phyloP scores from a whole-genome alignment of 2,329 filamentous ascomycete genomes.

The Juglanconis sp. region DNA sequence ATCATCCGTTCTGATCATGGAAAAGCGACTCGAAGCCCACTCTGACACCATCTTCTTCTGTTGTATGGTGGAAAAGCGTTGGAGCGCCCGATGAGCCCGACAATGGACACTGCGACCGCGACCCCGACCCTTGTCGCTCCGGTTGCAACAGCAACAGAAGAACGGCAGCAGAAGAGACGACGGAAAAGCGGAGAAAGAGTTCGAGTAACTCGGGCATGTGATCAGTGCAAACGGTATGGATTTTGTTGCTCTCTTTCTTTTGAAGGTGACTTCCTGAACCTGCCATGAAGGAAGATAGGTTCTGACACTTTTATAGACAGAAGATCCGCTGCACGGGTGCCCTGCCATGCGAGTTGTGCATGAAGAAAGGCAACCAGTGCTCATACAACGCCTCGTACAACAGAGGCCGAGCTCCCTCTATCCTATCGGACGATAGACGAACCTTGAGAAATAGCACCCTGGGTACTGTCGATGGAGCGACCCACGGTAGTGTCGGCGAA shows the following conservation, averaged over 20 bases:
- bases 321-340: constrained; percentile 39
- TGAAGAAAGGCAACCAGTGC: constrained; percentile 32
- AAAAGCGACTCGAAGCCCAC: no score
- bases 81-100: no score
- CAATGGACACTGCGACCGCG: not conserved
- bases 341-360: constrained; percentile 36
- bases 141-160: not conserved
- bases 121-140: not conserved
- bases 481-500: no score
- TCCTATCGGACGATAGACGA: constrained; percentile 15
- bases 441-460: no score
- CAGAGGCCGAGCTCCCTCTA: constrained; percentile 40
- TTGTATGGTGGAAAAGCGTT: no score
- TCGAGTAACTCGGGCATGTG: constrained; percentile 45
- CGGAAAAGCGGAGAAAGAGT: constrained; percentile 30
- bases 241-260: no score
- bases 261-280: no score
- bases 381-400: constrained; percentile 49
- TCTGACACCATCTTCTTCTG: no score
- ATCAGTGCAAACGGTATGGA: constrained; percentile 44
- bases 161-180: not conserved
- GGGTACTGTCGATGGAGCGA: no score
- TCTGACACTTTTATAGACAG: constrained; percentile 22
- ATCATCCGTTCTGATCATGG: no score
- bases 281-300: not conserved